Percentiles rank a stretch among this genome's conserved stretches.
Evolutionary conservation across 148 eudicot genomes (phyloP).

Genomic region (Dianthus caryophyllus): DNA sequence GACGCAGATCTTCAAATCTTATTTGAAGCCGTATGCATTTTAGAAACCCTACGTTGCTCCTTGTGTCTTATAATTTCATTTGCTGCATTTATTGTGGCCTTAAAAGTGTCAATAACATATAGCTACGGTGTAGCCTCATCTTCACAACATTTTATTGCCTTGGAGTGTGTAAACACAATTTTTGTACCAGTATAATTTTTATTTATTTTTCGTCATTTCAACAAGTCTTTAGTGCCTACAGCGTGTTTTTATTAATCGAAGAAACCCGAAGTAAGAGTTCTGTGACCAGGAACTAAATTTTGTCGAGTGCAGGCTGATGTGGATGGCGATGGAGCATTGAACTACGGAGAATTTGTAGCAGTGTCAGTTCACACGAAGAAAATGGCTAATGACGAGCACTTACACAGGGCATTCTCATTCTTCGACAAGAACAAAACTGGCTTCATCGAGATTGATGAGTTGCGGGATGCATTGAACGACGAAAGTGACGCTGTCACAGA

Average conservation of each 20-base stretch:
- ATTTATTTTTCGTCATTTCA: too few relatives aligned
- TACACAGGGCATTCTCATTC: conserved; percentile 64
- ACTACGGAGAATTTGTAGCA: conserved; percentile 66
- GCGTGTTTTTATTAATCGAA: neutral
- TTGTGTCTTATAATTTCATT: conserved; percentile 36
- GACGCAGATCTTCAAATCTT: conserved; percentile 72
- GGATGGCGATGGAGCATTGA: conserved; percentile 60
- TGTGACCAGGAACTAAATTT: conserved; percentile 3
- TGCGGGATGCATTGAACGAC: conserved; percentile 58
- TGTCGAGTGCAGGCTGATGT: conserved; percentile 62
- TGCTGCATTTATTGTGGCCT: too few relatives aligned
- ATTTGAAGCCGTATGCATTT: conserved; percentile 59
- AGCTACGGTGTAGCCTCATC: neutral
- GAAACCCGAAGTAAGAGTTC: neutral
- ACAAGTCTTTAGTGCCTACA: too few relatives aligned
- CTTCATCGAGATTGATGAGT: conserved; percentile 70
- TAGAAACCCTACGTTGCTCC: too few relatives aligned
- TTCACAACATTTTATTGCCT: neutral
- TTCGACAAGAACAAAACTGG: conserved; percentile 65
- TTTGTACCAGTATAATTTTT: too few relatives aligned
- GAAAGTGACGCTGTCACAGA: conserved; percentile 38
- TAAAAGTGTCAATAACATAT: too few relatives aligned
- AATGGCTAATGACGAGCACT: conserved; percentile 75
- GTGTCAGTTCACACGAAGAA: conserved; percentile 59
- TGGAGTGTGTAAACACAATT: too few relatives aligned